Conservation (phyloP, 139 green algal species). For the Coelastrella sp. region DNA sequence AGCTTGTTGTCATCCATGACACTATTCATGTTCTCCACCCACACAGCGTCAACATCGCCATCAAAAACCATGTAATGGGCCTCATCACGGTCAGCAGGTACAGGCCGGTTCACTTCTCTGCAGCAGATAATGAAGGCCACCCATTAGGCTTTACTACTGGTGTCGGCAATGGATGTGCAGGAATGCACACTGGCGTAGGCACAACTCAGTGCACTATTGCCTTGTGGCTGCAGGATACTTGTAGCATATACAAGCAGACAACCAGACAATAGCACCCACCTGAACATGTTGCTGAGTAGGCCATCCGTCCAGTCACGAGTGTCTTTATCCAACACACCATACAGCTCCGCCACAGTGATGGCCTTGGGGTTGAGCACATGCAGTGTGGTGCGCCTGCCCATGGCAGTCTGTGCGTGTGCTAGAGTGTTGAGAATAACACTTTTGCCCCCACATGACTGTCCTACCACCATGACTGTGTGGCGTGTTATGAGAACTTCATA, state of each 20-base stretch:
- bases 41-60: slow-evolving; percentile 91
- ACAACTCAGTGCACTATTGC: neutral
- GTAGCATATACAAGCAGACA: neutral
- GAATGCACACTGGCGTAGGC: no score
- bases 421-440: slow-evolving; percentile 89
- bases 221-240: neutral
- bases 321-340: slow-evolving; percentile 88
- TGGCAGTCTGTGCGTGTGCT: slow-evolving; percentile 53
- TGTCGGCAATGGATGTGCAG: no score
- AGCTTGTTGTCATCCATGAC: slow-evolving; percentile 94
- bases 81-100: slow-evolving; percentile 77
- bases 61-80: slow-evolving; percentile 90
- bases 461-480: slow-evolving; percentile 93
- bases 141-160: neutral
- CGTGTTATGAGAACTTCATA: slow-evolving; percentile 85
- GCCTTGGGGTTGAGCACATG: slow-evolving; percentile 92
- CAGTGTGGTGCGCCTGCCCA: slow-evolving; percentile 56
- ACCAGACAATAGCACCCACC: neutral
- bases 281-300: slow-evolving; percentile 85
- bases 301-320: slow-evolving; percentile 90
- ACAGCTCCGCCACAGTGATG: slow-evolving; percentile 89
- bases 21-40: slow-evolving; percentile 94
- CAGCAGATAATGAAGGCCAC: neutral
- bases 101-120: slow-evolving; percentile 45
- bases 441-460: slow-evolving; percentile 90